Conservation (phyloP, 2,329 filamentous ascomycete genomes). For the Biscogniauxia marginata region DNA sequence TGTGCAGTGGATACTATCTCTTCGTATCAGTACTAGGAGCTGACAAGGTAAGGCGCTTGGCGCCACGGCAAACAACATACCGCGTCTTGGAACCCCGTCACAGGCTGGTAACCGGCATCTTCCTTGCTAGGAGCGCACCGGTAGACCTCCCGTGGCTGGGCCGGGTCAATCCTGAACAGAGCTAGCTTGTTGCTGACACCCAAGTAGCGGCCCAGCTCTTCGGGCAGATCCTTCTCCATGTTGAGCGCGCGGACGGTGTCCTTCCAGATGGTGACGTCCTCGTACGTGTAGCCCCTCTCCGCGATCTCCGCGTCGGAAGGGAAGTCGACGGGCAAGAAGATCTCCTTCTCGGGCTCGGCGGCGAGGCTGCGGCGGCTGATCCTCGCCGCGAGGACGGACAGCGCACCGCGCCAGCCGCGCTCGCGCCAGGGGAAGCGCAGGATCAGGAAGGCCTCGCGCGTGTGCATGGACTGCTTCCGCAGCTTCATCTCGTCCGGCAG, state of each 20-base stretch:
- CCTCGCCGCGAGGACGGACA: slow-evolving; percentile 49
- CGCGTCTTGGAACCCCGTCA: slow-evolving; percentile 68
- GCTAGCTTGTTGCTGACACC: slow-evolving; percentile 65
- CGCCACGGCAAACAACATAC: slow-evolving; percentile 42
- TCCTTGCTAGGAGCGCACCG: slow-evolving; percentile 58
- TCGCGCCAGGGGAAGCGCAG: slow-evolving; percentile 64
- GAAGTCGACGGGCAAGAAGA: slow-evolving; percentile 64
- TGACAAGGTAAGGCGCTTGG: neutral
- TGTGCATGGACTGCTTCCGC: slow-evolving; percentile 50
- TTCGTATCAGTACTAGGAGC: slow-evolving; percentile 12
- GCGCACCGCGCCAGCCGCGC: slow-evolving; percentile 45
- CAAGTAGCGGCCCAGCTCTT: slow-evolving; percentile 63
- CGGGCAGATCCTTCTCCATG: slow-evolving; percentile 56
- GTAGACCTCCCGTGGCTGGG: slow-evolving; percentile 55
- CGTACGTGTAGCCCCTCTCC: slow-evolving; percentile 56
- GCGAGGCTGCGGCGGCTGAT: slow-evolving; percentile 46
- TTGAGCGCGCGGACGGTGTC: slow-evolving; percentile 56
- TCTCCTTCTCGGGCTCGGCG: slow-evolving; percentile 58
- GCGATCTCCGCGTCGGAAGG: slow-evolving; percentile 58
- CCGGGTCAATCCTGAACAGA: slow-evolving; percentile 66
- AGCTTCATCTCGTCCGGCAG: slow-evolving; percentile 60
- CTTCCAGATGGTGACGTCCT: slow-evolving; percentile 65
- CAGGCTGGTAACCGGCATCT: slow-evolving; percentile 61
- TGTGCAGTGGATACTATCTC: slow-evolving; percentile 66
- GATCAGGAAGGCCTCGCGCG: slow-evolving; percentile 60